Base-by-base conservation (phyloP, 495 filamentous ascomycete species). In the Annulohypoxylon nitens region DNA sequence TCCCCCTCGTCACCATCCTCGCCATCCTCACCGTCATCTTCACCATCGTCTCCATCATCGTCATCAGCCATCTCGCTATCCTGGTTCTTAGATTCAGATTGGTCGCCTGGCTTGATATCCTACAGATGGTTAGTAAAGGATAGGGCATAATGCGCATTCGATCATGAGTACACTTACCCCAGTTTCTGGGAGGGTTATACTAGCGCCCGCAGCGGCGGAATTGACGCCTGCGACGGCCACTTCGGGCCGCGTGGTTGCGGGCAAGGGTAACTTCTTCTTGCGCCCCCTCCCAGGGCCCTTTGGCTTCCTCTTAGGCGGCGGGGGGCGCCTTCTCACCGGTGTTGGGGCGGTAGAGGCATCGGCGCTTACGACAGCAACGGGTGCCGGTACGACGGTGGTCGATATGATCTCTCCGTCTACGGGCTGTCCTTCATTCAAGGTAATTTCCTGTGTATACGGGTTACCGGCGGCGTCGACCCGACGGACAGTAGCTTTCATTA, bases 361-460 rank as follows among this genome's bases (percentile, higher is more conserved):
- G 8, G 53, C 71, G 20, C 61, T 79, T 18, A 64, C 33, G 3
- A 67, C 76, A 5, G 65, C 25, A 58, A 26, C 67, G 11, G 83
- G 79, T 25, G 80, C 79, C 2, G 83, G 80, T 18, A 87, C 80
- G 3, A 85, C 75, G 0, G 78, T 83, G 16, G 91, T 90, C 9
- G 88, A 82, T 36, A 90, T 86, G 26, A 97, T 87, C 70, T 97
- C 93, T 48, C 93, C 93, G 59, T 95, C 93, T 2, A 97, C 88
- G 3, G 84, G 86, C 78, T 95, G 93, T 0, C 94, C 94, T 65
- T 94, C 92, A 3, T 90, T 87, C 4, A 96, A 88, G 57, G 93
- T 90, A 8, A 94, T 90, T 68, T 95, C 93, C 78, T 93, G 92
- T 23, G 95, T 88, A 58, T 90, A 92, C 12, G 91, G 87, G 75